Evolutionary conservation across 805 yeast genomes (phyloP).

Genomic region (Sugiyamaella smithiae): DNA sequence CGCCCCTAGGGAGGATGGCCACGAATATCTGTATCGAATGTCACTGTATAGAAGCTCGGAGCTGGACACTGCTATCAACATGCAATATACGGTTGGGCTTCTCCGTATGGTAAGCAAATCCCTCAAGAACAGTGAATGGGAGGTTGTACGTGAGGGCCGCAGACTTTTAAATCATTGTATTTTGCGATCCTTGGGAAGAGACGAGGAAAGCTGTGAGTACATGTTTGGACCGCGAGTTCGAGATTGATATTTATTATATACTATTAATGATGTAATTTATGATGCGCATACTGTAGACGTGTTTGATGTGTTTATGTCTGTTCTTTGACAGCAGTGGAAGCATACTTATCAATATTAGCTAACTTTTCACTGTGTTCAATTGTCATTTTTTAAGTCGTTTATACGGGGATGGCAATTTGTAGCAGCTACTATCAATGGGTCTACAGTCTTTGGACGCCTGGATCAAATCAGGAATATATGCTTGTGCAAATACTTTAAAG

Average conservation of each 20-base stretch:
- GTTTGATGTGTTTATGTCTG: background rate
- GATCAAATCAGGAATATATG: no score
- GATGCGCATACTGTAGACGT: background rate
- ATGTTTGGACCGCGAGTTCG: slow-evolving; percentile 21
- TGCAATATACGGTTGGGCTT: slow-evolving; percentile 55
- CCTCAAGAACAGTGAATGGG: slow-evolving; percentile 29
- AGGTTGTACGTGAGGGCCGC: slow-evolving; percentile 26
- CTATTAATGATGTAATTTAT: background rate
- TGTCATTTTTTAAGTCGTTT: no score
- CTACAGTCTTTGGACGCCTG: no score
- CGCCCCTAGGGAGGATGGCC: slow-evolving; percentile 45
- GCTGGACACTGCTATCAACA: slow-evolving; percentile 41
- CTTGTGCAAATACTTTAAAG: no score
- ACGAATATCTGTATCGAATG: slow-evolving; percentile 49
- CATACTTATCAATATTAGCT: no score
- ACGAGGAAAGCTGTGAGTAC: slow-evolving; percentile 21
- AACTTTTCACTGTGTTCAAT: no score
- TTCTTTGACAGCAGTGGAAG: background rate
- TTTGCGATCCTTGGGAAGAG: slow-evolving; percentile 23
- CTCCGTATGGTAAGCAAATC: slow-evolving; percentile 33
- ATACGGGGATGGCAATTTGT: no score
- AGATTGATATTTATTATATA: slow-evolving; percentile 1
- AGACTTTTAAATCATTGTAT: slow-evolving; percentile 26
- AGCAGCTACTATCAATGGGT: no score
- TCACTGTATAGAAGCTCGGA: slow-evolving; percentile 25